Evolutionary conservation across 306 rosid genomes (phyloP), one percentile per base, ranked within the genome.

Genomic region (Cucurbita argyrosperma): DNA sequence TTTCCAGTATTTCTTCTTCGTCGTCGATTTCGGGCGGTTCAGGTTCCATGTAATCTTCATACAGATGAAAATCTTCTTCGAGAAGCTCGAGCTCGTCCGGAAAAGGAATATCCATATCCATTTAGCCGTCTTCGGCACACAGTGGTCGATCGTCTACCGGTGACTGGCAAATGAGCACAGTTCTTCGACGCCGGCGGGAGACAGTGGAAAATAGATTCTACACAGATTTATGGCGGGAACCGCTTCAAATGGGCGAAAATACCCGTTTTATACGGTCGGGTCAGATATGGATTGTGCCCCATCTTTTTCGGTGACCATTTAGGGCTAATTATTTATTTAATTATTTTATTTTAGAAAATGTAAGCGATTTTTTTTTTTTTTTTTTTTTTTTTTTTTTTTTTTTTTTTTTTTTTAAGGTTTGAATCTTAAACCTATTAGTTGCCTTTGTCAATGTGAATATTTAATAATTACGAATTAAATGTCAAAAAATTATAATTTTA

Each of bases 21-120:
- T 72, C 81, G 23, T 80, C 78, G 74, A 81, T 80, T 76, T 90
- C 88, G 52, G 77, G 38, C 51, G 79, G 78, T 15, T 87, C 84
- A 26, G 75, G 43, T 50, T 90, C 87, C 21, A 76, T 73, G 74
- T 68, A 56, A 69, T 85, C 80, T 52, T 88, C 84, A 51, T 82
- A 52, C 42, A 73, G 55, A 15, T 75, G 78, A 50, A 63, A 82
- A 79, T 79, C 79, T 42, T 92, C 91, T 80, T 93, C 98, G 23
- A 90, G 96, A 64, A 87, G 73, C 60, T 93, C 97, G 30, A 93
- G 96, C 80, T 93, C 97, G 73, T 92, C 95, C 1, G 90, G 92
- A 23, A 86, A 78, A 14, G 92, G 97, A 77, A 88, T 79, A 60
- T 89, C 96, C 82, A 87, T 87, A 19, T 87, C 92, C 88, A 76